Conservation (phyloP, 2,329 filamentous ascomycete genomes). For the Fusarium bulbicola region DNA sequence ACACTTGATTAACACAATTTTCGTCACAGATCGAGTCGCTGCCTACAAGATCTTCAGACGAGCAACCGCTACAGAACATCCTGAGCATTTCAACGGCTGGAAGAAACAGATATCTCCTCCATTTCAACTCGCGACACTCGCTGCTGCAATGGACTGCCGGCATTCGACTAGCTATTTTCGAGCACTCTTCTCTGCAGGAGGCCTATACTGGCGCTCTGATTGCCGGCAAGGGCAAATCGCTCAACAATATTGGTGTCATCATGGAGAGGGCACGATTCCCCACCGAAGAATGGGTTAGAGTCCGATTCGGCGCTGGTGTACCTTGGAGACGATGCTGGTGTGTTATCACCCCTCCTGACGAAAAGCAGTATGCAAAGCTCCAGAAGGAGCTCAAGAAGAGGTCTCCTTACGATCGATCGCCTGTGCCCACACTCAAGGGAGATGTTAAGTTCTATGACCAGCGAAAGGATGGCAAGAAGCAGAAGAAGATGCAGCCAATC, state of each 20-base stretch:
- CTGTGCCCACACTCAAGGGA: constrained; percentile 76
- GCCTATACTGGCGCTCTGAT: constrained; percentile 96
- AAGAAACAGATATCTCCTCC: constrained; percentile 92
- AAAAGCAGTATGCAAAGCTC: constrained; percentile 87
- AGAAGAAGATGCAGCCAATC: constrained; percentile 89
- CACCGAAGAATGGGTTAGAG: constrained; percentile 92
- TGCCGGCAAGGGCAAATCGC: constrained; percentile 86
- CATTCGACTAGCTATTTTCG: constrained; percentile 92
- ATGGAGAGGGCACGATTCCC: constrained; percentile 82
- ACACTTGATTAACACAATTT: constrained; percentile 30
- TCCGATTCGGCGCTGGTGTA: constrained; percentile 93
- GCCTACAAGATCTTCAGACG: constrained; percentile 79
- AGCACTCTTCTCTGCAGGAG: constrained; percentile 92
- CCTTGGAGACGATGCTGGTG: constrained; percentile 98
- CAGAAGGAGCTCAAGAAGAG: constrained; percentile 86
- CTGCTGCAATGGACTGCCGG: constrained; percentile 95
- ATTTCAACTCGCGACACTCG: constrained; percentile 95
- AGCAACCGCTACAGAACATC: constrained; percentile 90
- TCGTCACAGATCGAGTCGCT: constrained; percentile 80
- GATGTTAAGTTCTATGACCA: constrained; percentile 96
- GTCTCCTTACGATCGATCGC: constrained; percentile 81
- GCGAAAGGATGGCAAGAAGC: constrained; percentile 77
- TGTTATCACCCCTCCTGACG: constrained; percentile 89
- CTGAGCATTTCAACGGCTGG: constrained; percentile 95
- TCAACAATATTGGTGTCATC: constrained; percentile 91